A percentile compares a stretch with the other conserved stretches of the same genome.
Evolutionary conservation across 345 rosid genomes (phyloP).

Genomic region (Eucalyptus urophylla): DNA sequence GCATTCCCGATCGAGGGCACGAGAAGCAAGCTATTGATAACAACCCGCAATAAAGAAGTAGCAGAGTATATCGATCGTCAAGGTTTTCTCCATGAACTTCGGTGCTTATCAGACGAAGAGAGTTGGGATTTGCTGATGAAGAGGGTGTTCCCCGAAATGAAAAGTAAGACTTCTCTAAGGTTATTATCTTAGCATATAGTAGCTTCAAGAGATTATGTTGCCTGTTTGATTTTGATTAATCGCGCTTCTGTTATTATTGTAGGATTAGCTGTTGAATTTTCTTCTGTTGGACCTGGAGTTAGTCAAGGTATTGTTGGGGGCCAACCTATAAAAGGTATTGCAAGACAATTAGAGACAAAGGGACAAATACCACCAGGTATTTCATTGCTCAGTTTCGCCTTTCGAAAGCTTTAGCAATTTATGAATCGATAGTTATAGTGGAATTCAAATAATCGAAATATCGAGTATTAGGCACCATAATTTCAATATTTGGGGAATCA

Average conservation of each 20-base stretch:
- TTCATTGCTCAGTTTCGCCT: rapidly evolving
- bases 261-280: rapidly evolving
- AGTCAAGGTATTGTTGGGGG: rapidly evolving
- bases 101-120: rapidly evolving
- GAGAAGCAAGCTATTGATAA: too few relatives aligned
- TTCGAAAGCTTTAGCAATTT: rapidly evolving
- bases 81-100: too few relatives aligned
- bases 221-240: too few relatives aligned
- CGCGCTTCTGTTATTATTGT: rapidly evolving
- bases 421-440: rapidly evolving
- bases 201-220: rapidly evolving
- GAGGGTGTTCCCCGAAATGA: rapidly evolving
- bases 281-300: rapidly evolving
- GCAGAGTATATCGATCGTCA: too few relatives aligned
- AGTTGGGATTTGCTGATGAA: rapidly evolving
- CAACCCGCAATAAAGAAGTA: too few relatives aligned
- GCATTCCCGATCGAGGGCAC: too few relatives aligned
- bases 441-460: too few relatives aligned
- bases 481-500: too few relatives aligned
- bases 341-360: rapidly evolving
- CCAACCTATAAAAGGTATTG: too few relatives aligned
- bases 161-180: rapidly evolving
- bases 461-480: rapidly evolving
- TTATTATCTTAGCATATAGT: too few relatives aligned
- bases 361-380: too few relatives aligned